Base-by-base conservation (phyloP, 1,139 yeast genomes). In the Scheffersomyces segobiensis region DNA sequence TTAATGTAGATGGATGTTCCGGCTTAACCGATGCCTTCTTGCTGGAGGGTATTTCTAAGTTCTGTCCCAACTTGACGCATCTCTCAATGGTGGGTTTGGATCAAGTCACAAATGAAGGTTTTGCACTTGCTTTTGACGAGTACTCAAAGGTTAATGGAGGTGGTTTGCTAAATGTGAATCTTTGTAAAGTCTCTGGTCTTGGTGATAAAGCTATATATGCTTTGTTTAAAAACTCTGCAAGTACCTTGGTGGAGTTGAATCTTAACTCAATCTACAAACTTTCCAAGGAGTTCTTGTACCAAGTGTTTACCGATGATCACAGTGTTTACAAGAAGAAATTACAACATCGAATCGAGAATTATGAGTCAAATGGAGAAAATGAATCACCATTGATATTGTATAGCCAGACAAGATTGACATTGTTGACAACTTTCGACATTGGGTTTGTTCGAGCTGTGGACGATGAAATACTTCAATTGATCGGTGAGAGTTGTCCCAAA, bases 391-490 rank as follows among this genome's bases (percentile, higher is more conserved):
- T 46, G 19, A 55, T 55, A n/a, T 72, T 62, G 55, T 76, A 59
- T 54, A 56, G 65, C 3, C 67, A 70, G 49, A 59, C 76, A 3
- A 54, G 63, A 2, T 68, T 79, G 20, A 91, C 91, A 0, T 77
- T 86, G 49, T 73, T 93, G 56, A 85, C 91, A 0, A 81, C 85
- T 26, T 67, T 89, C 39, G 95, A 93, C 70, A 67, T 86, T 17
- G 95, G 97, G 0, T 93, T 93, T 74, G 91, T 91, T 1, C 77
- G 96, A 55, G 78, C 86, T 21, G 82, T 91, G 5, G 91, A 91
- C 70, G 90, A 92, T 72, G 83, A 79, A 46, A 78, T 87, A 0
- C 71, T 91, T 17, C 79, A 80, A 42, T 68, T 81, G 22, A 65
- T 91, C 20, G 82, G 87, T 8, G 76, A 81, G 32, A 77, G 80